A percentile compares a stretch with the other conserved stretches of the same genome.
phyloP scores from a whole-genome alignment of 2,329 filamentous ascomycete genomes.

The Fusarium praegraminearum region DNA sequence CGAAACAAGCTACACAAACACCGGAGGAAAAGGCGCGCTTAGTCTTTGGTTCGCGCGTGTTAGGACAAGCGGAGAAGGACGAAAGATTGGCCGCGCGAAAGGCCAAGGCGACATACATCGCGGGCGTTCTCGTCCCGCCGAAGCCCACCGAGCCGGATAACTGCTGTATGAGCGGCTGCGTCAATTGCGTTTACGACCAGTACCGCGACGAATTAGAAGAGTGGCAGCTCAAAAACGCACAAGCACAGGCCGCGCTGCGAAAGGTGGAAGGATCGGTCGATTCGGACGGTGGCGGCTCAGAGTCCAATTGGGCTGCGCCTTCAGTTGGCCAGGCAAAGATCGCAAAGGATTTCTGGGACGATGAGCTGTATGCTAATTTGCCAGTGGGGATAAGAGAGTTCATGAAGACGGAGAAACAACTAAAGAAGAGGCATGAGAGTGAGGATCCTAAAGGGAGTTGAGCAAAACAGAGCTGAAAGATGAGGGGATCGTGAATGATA shows the following conservation, averaged over 20 bases:
- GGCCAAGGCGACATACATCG: constrained; percentile 72
- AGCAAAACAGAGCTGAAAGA: not conserved
- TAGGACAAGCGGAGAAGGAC: constrained; percentile 77
- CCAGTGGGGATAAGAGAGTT: constrained; percentile 96
- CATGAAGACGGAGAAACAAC: constrained; percentile 94
- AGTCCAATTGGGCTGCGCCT: constrained; percentile 69
- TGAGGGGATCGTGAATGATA: not conserved
- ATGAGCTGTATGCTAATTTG: constrained; percentile 80
- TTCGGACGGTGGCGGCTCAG: constrained; percentile 82
- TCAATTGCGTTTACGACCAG: constrained; percentile 95
- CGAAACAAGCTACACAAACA: constrained; percentile 51
- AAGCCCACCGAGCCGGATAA: constrained; percentile 92
- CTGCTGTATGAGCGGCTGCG: constrained; percentile 99
- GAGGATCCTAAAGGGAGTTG: constrained; percentile 64
- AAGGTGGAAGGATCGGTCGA: constrained; percentile 71
- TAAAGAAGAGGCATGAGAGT: constrained; percentile 78
- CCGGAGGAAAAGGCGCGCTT: constrained; percentile 70
- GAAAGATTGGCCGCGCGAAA: constrained; percentile 70
- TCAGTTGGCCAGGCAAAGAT: constrained; percentile 55
- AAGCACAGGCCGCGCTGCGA: constrained; percentile 69
- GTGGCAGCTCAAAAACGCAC: constrained; percentile 75
- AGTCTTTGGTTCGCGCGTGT: constrained; percentile 84
- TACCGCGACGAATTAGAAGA: constrained; percentile 93
- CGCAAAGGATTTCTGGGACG: constrained; percentile 68
- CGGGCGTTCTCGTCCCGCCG: constrained; percentile 85